Evolutionary conservation across 2,329 filamentous ascomycete species (phyloP), one percentile per base, ranked within the genome.

Genomic region (Helotiales sp.): DNA sequence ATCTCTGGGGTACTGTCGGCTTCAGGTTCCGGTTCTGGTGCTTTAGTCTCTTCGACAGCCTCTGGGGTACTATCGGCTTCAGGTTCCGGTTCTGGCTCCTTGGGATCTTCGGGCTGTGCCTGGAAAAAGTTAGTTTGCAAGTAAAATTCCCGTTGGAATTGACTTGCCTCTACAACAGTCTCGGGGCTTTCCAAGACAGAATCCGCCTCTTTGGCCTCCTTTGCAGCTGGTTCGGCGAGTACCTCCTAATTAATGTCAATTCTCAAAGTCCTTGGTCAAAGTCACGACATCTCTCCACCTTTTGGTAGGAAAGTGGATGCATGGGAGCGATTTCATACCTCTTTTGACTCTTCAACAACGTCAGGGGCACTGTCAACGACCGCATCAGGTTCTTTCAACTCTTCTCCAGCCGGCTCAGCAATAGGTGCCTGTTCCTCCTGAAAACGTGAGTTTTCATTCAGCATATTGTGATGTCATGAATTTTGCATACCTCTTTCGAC

Each of bases 311-410:
- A n/a, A n/a, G n/a, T n/a, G n/a, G n/a, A n/a, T n/a, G n/a, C n/a
- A n/a, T n/a, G n/a, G n/a, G n/a, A n/a, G n/a, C n/a, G n/a, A n/a
- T n/a, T n/a, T n/a, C n/a, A n/a, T n/a, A n/a, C n/a, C n/a, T n/a
- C n/a, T 57, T 49, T 47, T n/a, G 40, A 6, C 45, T 67, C 62
- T 28, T 64, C 65, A 30, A 32, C 63, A 13, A 58, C 24, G 45
- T 66, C 69, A 34, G 61, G 40, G 13, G 47, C n/a, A 24, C 63
- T 59, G 20, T 69, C 52, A 26, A 30, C 57, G 1, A 26, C 61
- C 24, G 58, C 60, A 20, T 68, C 65, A 4, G 50, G 28, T 13
- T 70, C 67, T 20, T 45, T 60, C 37, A 26, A 6, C 6, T 60
- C 57, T 45, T 58, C 54, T 30, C 32, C 50, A n/a, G 11, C 30